These are phyloP conservation scores for Bothriochloa decipiens DNA, from an alignment of 176 grass and related monocot species.

Conservation along the genomic window DNA sequence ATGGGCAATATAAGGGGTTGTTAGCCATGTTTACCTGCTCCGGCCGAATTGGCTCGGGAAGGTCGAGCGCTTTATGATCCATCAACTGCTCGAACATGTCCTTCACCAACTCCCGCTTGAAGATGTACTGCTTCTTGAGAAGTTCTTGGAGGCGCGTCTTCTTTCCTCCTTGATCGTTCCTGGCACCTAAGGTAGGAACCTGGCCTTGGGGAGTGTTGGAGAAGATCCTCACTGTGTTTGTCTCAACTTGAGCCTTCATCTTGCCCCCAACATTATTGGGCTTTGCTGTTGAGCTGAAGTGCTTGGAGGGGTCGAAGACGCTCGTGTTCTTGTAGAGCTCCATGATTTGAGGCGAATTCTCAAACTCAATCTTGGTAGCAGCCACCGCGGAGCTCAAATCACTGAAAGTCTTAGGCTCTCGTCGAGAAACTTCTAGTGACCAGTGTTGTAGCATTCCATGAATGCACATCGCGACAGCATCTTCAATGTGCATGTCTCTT, in stretches of 20 bases:
- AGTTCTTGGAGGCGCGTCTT: accelerated
- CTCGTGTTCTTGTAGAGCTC: neutral
- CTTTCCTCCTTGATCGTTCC: neutral
- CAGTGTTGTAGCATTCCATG: no score
- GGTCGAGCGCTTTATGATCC: neutral
- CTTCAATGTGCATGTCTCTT: no score
- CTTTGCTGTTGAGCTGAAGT: neutral
- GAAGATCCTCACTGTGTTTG: neutral
- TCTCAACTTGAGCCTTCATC: neutral
- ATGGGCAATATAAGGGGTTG: neutral
- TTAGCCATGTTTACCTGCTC: neutral
- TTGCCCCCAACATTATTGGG: neutral
- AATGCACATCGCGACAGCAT: no score
- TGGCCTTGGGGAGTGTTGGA: neutral
- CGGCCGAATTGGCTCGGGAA: neutral
- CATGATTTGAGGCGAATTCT: no score
- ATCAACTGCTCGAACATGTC: neutral
- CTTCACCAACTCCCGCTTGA: neutral
- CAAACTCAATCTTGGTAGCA: no score
- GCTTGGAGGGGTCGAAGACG: neutral
- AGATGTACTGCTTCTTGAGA: constrained; percentile 18
- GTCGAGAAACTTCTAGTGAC: no score
- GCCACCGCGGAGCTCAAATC: no score
- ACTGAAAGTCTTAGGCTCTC: no score
- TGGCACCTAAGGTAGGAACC: accelerated